phyloP scores from a whole-genome alignment of 768 basidiomycete genomes.

The Gloeophyllum trabeum region DNA sequence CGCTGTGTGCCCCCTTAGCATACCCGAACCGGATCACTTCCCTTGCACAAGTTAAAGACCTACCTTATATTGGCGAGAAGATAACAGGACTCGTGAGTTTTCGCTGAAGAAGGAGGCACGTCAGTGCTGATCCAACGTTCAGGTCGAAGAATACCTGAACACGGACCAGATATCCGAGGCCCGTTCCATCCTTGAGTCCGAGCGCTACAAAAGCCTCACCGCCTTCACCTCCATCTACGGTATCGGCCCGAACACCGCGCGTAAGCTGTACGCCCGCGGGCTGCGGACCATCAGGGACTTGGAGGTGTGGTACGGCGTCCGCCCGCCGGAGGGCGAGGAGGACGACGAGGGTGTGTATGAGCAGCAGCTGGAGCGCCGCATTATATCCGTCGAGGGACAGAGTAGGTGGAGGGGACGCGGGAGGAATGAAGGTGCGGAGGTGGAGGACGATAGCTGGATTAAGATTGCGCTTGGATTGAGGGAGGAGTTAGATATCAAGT shows the following conservation, averaged over 20 bases:
- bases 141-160: slow-evolving; percentile 57
- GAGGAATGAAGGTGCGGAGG: slow-evolving; percentile 12
- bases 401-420: slow-evolving; percentile 3
- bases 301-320: slow-evolving; percentile 49
- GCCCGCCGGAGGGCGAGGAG: slow-evolving; percentile 7
- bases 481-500: slow-evolving; percentile 43
- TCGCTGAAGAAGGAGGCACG: too few species aligned
- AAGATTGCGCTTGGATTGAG: slow-evolving; percentile 49
- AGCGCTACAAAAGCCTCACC: slow-evolving; percentile 45
- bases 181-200: slow-evolving; percentile 26
- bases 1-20: slow-evolving; percentile 6
- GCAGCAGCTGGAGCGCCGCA: slow-evolving; percentile 7
- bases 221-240: slow-evolving; percentile 58
- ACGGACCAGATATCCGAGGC: slow-evolving; percentile 49
- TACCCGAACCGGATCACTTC: slow-evolving; percentile 11
- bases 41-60: slow-evolving; percentile 1
- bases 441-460: slow-evolving; percentile 29
- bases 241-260: slow-evolving; percentile 63
- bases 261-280: slow-evolving; percentile 50
- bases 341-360: slow-evolving; percentile 1
- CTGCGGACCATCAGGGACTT: slow-evolving; percentile 62
- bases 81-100: slow-evolving; percentile 19
- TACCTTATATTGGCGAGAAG: slow-evolving; percentile 29
- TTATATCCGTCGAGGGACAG: slow-evolving; percentile 12
- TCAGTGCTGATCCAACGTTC: too few species aligned